Percentiles rank a stretch among this genome's conserved stretches.
phyloP scores from a whole-genome alignment of 2,329 filamentous ascomycete species.

The Diplocarpon mali region DNA sequence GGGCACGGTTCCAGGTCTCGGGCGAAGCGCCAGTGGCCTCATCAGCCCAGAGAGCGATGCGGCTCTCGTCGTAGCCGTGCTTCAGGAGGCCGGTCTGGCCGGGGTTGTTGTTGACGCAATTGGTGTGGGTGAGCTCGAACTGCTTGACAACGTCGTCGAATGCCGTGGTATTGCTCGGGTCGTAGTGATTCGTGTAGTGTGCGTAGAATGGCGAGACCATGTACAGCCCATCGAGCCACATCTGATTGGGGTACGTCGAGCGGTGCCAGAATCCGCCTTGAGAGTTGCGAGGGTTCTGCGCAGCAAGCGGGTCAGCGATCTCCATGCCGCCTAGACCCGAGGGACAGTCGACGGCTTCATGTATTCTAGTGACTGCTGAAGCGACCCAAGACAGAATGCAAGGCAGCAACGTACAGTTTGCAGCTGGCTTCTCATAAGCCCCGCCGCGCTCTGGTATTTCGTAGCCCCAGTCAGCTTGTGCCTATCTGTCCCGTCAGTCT shows the following conservation, averaged over 20 bases:
- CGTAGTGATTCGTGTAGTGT: constrained; percentile 14
- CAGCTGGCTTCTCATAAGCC: constrained; percentile 35
- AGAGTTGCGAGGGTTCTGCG: constrained; percentile 35
- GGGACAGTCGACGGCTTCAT: too few species aligned
- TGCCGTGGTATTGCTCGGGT: constrained; percentile 20
- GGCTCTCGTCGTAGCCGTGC: constrained; percentile 29
- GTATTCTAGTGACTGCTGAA: too few species aligned
- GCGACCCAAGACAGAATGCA: too few species aligned
- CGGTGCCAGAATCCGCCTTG: constrained; percentile 39
- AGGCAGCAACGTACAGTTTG: constrained; percentile 21
- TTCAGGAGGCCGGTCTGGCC: constrained; percentile 24
- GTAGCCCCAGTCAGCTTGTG: constrained; percentile 29
- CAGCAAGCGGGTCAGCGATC: too few species aligned
- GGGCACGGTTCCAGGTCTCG: constrained; percentile 30
- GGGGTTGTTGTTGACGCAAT: constrained; percentile 14
- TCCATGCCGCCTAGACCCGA: too few species aligned
- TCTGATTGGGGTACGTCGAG: constrained; percentile 37
- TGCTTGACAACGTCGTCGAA: constrained; percentile 25
- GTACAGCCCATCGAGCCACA: constrained; percentile 44
- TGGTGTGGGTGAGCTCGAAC: constrained; percentile 19
- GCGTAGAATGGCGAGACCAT: constrained; percentile 32
- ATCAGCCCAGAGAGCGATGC: constrained; percentile 28
- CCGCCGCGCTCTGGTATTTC: constrained; percentile 39
- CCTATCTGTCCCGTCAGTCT: neutral
- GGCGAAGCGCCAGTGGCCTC: constrained; percentile 28